A percentile compares a stretch with the other conserved stretches of the same genome.
These are phyloP conservation scores for Sanghuangporus sanghuang DNA, from an alignment of 1,284 basidiomycete species.

Conservation along the genomic window DNA sequence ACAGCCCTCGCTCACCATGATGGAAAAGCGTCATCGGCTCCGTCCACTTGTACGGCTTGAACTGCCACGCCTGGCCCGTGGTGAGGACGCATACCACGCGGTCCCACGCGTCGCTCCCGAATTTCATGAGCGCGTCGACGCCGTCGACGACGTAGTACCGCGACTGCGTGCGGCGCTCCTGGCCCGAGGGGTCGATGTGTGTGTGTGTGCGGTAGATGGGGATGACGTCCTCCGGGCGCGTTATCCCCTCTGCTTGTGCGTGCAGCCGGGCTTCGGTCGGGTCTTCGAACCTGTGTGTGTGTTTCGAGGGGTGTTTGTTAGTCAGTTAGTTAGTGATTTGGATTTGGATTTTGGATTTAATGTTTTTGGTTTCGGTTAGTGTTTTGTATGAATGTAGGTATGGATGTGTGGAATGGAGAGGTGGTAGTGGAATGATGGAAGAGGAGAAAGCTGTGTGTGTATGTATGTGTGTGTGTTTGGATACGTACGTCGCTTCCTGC, in stretches of 20 bases:
- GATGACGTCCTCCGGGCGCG: slow-evolving; percentile 78
- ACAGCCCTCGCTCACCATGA: slow-evolving; percentile 64
- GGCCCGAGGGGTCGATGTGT: slow-evolving; percentile 48
- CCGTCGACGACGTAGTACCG: slow-evolving; percentile 87
- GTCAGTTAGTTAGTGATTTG: neutral
- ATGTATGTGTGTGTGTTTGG: neutral
- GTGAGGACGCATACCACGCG: slow-evolving; percentile 96
- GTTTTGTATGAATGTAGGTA: neutral
- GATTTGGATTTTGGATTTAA: neutral
- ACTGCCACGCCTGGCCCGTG: slow-evolving; percentile 97
- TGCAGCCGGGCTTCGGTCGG: slow-evolving; percentile 70
- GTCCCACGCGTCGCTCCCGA: slow-evolving; percentile 90
- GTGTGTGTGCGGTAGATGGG: slow-evolving; percentile 76
- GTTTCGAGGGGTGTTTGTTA: neutral
- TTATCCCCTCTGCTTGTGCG: slow-evolving; percentile 66
- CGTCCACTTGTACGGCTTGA: slow-evolving; percentile 92
- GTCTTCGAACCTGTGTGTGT: slow-evolving; percentile 61
- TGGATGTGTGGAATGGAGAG: neutral
- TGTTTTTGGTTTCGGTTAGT: neutral
- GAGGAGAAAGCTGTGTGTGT: neutral
- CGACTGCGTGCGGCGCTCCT: slow-evolving; percentile 35
- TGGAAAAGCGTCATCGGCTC: slow-evolving; percentile 91
- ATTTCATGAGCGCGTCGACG: slow-evolving; percentile 87
- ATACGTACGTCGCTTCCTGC: slow-evolving; percentile 76
- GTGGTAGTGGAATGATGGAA: neutral